phyloP scores from a whole-genome alignment of 129 eudicot species.

The Flaveria brownii region DNA sequence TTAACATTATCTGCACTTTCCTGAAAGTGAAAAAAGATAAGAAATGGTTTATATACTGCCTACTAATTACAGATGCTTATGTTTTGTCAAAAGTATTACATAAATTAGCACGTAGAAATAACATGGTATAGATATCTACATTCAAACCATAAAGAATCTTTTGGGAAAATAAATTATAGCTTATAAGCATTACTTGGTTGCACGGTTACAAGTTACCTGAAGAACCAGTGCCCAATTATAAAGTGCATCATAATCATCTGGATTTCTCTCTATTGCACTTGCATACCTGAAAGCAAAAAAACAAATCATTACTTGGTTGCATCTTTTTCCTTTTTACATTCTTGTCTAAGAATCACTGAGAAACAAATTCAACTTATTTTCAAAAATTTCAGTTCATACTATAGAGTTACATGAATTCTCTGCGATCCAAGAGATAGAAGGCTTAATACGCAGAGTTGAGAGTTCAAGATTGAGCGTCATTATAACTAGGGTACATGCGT shows the following conservation, averaged over 20 bases:
- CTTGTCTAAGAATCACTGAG: background rate
- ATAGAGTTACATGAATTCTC: conserved; percentile 1
- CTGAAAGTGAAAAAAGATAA: conserved; percentile 40
- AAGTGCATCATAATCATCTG: conserved; percentile 91
- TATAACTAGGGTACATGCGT: conserved; percentile 18
- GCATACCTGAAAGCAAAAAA: conserved; percentile 64
- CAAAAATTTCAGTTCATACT: conserved; percentile 1
- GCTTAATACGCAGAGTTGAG: conserved; percentile 14
- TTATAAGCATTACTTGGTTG: conserved; percentile 13
- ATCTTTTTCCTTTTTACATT: background rate
- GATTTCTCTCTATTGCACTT: conserved; percentile 85
- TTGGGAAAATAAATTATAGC: background rate
- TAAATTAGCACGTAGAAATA: background rate
- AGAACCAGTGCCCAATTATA: conserved; percentile 97
- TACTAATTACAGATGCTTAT: conserved; percentile 18
- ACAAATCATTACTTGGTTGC: background rate
- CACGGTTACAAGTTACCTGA: conserved; percentile 56
- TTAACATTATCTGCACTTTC: conserved; percentile 98
- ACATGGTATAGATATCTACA: background rate
- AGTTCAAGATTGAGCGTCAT: background rate
- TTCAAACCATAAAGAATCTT: background rate
- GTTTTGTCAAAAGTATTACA: conserved; percentile 8
- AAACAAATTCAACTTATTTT: background rate
- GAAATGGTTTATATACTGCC: conserved; percentile 15
- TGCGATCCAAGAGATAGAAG: conserved; percentile 2